phyloP scores from a whole-genome alignment of 306 rosid species.

The Begonia masoniana region DNA sequence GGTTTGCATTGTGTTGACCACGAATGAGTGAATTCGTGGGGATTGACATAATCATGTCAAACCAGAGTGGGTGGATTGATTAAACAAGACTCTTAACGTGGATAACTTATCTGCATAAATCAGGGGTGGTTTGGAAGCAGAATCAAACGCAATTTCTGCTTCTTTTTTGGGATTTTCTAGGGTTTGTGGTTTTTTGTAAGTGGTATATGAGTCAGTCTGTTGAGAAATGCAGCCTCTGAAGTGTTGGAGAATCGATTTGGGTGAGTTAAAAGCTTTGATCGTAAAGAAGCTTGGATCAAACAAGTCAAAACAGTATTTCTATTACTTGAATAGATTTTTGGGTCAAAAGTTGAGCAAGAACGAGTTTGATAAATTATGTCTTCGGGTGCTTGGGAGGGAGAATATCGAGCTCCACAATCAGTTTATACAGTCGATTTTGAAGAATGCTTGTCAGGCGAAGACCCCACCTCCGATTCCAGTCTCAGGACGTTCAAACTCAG shows the following conservation, averaged over 20 bases:
- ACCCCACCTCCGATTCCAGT: constrained; percentile 56
- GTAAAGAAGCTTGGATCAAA: constrained; percentile 75
- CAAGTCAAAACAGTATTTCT: constrained; percentile 63
- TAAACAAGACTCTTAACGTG: no score
- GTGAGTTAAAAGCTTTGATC: constrained; percentile 64
- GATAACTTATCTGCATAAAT: no score
- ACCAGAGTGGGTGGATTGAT: no score
- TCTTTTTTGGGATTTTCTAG: constrained; percentile 2
- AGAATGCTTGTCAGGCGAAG: constrained; percentile 84
- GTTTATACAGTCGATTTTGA: constrained; percentile 66
- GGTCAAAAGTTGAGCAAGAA: constrained; percentile 80
- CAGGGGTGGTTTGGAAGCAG: constrained; percentile 18
- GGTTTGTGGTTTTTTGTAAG: constrained; percentile 34
- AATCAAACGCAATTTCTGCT: constrained; percentile 6
- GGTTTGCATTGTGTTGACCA: constrained; percentile 20
- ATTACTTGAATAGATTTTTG: constrained; percentile 58
- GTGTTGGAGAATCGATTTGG: constrained; percentile 85
- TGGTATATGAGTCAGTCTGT: constrained; percentile 56
- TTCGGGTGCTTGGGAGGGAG: constrained; percentile 70
- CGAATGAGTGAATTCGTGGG: constrained; percentile 23
- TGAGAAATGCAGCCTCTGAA: constrained; percentile 95
- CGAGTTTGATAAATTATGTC: constrained; percentile 65
- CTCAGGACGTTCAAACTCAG: constrained; percentile 37
- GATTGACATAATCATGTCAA: no score
- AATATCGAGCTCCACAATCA: constrained; percentile 77